A percentile compares a stretch with the other conserved stretches of the same genome.
These are phyloP conservation scores for Phyllosticta citriasiana DNA, from an alignment of 2,329 filamentous ascomycete genomes.

Conservation along the genomic window DNA sequence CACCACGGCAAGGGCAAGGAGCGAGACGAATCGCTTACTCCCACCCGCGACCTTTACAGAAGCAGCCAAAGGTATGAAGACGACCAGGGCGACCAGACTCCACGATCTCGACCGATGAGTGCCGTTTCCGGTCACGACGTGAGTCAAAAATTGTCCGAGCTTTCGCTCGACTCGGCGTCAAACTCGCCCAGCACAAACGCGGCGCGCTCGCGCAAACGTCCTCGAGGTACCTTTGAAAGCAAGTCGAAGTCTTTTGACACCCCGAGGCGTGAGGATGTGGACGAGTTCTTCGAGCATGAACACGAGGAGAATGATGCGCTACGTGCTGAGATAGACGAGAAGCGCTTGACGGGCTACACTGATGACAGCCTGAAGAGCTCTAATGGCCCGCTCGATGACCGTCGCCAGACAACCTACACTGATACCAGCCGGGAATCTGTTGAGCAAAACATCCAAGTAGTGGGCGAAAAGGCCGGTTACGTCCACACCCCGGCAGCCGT, in stretches of 20 bases:
- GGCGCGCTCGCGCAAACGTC: constrained; percentile 43
- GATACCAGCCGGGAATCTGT: constrained; percentile 49
- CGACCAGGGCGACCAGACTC: constrained; percentile 11
- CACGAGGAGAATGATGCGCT: constrained; percentile 52
- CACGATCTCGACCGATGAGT: constrained; percentile 42
- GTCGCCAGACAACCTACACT: constrained; percentile 40
- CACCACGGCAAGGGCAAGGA: constrained; percentile 46
- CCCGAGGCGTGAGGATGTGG: constrained; percentile 27
- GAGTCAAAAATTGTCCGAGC: constrained; percentile 40
- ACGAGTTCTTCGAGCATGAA: constrained; percentile 42
- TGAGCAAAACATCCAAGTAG: constrained; percentile 57
- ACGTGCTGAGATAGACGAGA: constrained; percentile 34
- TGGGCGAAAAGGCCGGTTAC: constrained; percentile 64
- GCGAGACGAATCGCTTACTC: constrained; percentile 40
- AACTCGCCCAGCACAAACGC: constrained; percentile 49
- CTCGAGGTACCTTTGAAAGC: constrained; percentile 43
- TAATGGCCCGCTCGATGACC: constrained; percentile 37
- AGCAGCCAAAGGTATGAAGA: not conserved
- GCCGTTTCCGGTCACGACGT: constrained; percentile 45
- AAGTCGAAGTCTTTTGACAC: constrained; percentile 14
- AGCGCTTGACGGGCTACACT: constrained; percentile 35
- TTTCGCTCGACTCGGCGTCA: constrained; percentile 50
- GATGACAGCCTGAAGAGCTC: constrained; percentile 39
- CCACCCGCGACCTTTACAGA: constrained; percentile 35
- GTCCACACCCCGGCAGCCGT: constrained; percentile 63